A percentile compares a stretch with the other conserved stretches of the same genome.
These are phyloP conservation scores for Rhododendron molle DNA, from an alignment of 148 eudicot genomes.

Conservation along the genomic window DNA sequence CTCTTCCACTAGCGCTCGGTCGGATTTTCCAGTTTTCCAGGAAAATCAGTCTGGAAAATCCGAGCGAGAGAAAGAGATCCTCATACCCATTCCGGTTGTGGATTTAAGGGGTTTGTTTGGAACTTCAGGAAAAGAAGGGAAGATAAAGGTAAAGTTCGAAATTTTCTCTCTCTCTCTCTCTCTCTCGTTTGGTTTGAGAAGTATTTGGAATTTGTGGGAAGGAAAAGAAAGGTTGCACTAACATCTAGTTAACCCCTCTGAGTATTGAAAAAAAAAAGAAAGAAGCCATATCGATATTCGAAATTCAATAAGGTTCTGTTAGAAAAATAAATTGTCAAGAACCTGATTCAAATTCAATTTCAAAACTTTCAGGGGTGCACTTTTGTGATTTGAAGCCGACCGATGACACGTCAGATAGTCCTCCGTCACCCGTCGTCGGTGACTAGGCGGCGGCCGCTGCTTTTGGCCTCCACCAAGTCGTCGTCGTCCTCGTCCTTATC, in stretches of 20 bases:
- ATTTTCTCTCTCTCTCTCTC: too few relatives aligned
- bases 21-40: background rate
- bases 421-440: slow-evolving; percentile 13
- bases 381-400: background rate
- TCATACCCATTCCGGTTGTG: background rate
- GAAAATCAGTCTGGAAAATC: background rate
- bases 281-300: background rate
- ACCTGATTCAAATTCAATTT: background rate
- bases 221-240: too few relatives aligned
- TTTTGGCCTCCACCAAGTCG: background rate
- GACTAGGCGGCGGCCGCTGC: slow-evolving; percentile 21
- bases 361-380: background rate
- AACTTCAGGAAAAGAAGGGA: background rate
- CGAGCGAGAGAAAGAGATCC: background rate
- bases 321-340: background rate
- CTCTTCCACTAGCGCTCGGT: background rate
- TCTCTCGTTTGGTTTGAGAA: background rate
- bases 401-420: slow-evolving; percentile 18
- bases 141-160: background rate
- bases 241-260: too few relatives aligned
- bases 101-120: background rate
- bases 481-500: slow-evolving; percentile 1
- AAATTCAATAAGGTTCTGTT: background rate
- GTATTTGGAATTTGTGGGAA: too few relatives aligned
- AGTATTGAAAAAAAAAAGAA: too few relatives aligned